These are phyloP conservation scores for Pyrenochaeta sp. DNA, from an alignment of 2,329 filamentous ascomycete species.

Conservation along the genomic window DNA sequence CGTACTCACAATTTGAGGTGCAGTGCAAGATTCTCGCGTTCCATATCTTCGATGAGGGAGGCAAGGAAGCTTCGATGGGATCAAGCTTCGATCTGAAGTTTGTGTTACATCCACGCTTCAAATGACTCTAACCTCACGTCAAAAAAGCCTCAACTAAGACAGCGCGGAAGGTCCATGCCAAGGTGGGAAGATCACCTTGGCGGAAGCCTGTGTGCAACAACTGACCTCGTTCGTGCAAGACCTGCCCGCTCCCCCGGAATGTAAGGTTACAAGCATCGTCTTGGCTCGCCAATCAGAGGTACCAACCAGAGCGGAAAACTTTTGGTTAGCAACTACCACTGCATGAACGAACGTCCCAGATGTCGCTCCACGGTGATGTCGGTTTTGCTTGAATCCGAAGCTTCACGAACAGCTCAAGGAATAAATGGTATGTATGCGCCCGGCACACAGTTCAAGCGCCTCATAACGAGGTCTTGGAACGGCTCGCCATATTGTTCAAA, in stretches of 20 bases:
- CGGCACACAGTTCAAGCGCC: too few relatives aligned
- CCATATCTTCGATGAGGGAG: too few relatives aligned
- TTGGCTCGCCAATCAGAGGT: background rate
- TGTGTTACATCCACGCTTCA: constrained; percentile 3
- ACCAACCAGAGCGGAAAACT: background rate
- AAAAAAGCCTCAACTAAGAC: constrained; percentile 3
- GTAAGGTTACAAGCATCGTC: constrained; percentile 1
- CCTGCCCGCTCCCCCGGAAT: constrained; percentile 15
- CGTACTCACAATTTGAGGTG: background rate
- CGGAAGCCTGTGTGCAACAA: constrained; percentile 20
- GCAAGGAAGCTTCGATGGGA: constrained; percentile 4
- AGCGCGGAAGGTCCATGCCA: constrained; percentile 26
- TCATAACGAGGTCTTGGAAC: too few relatives aligned
- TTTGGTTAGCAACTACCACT: background rate
- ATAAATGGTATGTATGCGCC: too few relatives aligned
- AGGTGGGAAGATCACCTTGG: constrained; percentile 31
- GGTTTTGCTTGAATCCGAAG: too few relatives aligned
- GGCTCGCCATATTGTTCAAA: too few relatives aligned
- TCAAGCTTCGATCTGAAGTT: background rate
- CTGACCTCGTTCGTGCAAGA: constrained; percentile 16
- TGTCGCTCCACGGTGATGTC: too few relatives aligned
- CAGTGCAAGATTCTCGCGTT: background rate
- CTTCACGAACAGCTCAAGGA: too few relatives aligned
- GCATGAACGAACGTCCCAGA: too few relatives aligned
- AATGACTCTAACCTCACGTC: constrained; percentile 5